phyloP scores from a whole-genome alignment of 257 asterid species.

The Ehretia macrophylla region DNA sequence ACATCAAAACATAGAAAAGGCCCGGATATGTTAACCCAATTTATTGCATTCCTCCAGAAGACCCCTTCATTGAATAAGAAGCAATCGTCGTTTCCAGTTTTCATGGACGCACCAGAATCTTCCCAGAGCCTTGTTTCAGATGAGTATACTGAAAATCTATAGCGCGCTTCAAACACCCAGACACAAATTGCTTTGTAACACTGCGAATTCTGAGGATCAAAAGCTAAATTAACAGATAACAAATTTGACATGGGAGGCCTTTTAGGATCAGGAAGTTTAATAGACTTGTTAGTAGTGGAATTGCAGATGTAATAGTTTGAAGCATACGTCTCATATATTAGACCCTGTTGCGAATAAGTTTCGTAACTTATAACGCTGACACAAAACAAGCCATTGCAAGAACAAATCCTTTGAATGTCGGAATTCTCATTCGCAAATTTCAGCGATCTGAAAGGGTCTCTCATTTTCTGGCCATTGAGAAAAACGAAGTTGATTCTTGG shows the following conservation, averaged over 20 bases:
- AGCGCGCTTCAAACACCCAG: not conserved
- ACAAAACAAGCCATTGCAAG: conserved; percentile 8
- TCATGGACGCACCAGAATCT: not conserved
- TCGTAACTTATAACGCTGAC: not conserved
- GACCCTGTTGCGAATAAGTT: no score
- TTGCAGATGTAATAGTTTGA: conserved; percentile 4
- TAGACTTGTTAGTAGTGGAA: conserved; percentile 7
- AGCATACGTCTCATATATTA: no score
- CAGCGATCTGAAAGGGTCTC: conserved; percentile 1
- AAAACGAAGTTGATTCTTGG: no score
- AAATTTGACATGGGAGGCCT: not conserved
- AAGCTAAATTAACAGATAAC: conserved; percentile 1
- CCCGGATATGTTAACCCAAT: conserved; percentile 4
- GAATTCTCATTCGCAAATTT: not conserved
- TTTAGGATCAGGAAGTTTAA: conserved; percentile 1
- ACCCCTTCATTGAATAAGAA: conserved; percentile 5
- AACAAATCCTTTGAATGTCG: conserved; percentile 3
- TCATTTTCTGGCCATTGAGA: no score
- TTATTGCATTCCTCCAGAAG: conserved; percentile 2
- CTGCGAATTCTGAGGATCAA: conserved; percentile 1
- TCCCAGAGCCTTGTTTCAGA: conserved; percentile 6
- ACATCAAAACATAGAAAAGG: no score
- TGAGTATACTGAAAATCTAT: conserved; percentile 2
- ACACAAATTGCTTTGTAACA: conserved; percentile 7
- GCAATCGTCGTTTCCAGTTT: not conserved